Evolutionary conservation across 1,139 yeast genomes (phyloP), one percentile per base, ranked within the genome.

Genomic region (Yamadazyma dendronema): DNA sequence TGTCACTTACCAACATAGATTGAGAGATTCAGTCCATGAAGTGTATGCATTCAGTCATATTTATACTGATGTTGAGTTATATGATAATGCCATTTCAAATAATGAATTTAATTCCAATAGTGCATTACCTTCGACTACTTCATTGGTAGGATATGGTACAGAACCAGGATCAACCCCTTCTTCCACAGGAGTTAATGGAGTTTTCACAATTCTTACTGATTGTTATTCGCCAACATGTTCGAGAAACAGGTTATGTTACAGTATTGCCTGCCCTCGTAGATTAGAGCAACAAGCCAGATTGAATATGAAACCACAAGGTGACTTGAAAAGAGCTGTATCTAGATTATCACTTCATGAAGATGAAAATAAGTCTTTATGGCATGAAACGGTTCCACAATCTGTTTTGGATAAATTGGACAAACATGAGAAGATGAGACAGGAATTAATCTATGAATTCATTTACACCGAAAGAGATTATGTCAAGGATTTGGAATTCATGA

Each of bases 171-270:
- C 28, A 4, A 16, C 34, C 3, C 12, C 31, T 3, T 3, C 21
- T 44, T 27, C 49, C 25, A 57, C 64, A 9, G 64, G 76, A 1
- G 89, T 87, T 10, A 87, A 87, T 59, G 98, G 98, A 49, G 96
- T 92, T 4, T 94, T 92, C 57, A 90, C 96, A 1, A 68, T 92
- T 32, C 67, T 92, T 45, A 87, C 97, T 0, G 96, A 90, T 53
- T 92, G 98, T 62, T 92, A 92, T 56, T 89, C 97, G 0, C 96
- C 98, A 25, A 92, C 98, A 0, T 92, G 98, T 65, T 84, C 96
- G 4, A 70, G 95, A 38, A 95, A 88, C 54, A 73, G 79, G 26
- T 67, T 92, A 31, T 92, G 98, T 62, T 92, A 92, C 61, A 85
- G 96, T 37, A 90, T 92, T 49, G 95, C 97, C n/a, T 92, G 98